Base-by-base conservation (phyloP, 495 filamentous ascomycete species). In the Aspergillus asperescens region DNA sequence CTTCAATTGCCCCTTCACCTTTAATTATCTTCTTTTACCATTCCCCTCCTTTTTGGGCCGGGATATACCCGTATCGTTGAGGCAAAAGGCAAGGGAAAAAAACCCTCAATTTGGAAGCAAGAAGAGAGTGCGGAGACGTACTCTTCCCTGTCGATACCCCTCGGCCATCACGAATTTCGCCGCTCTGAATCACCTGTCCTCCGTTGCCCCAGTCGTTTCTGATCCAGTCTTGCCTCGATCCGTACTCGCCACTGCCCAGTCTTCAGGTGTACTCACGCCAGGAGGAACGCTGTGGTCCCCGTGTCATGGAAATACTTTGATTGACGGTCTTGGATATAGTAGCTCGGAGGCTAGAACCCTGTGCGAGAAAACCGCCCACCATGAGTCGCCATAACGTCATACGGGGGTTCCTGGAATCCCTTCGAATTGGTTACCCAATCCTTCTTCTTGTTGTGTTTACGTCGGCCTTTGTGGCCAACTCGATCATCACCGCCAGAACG, bases 371-470 rank as follows among this genome's bases (percentile, higher is more conserved):
- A 55, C 27, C 54, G 50, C 50, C 38, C 60, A 68, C 49, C 53
- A 72, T 74, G 69, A 63, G 59, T 61, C 49, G 49, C 22, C 59
- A 64, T 48, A 59, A 70, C 25, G 68, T 70, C 52, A 72, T 68
- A 57, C 67, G 59, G n/a, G 63, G 66, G 58, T 66, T 80, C 57
- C 65, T 82, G 55, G 59, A 68, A 46, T 73, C 65, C 56, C 62
- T 78, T 43, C 85, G 84, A 53, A 83, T 77, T 58, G 70, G 75
- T 51, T 87, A 81, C 58, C 85, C 87, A 5, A 77, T 88, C 50
- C 60, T 86, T 46, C 72, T 89, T 45, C 73, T 89, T 32, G 49
- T 84, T 46, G 76, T 89, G 63, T 90, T 89, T 62, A 68, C 88
- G 18, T 61, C 76, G 39, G 76, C 78, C 48, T 88, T 89, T 63